Evolutionary conservation across 2,329 filamentous ascomycete genomes (phyloP), one percentile per base, ranked within the genome.

Genomic region (Fusarium sp.): DNA sequence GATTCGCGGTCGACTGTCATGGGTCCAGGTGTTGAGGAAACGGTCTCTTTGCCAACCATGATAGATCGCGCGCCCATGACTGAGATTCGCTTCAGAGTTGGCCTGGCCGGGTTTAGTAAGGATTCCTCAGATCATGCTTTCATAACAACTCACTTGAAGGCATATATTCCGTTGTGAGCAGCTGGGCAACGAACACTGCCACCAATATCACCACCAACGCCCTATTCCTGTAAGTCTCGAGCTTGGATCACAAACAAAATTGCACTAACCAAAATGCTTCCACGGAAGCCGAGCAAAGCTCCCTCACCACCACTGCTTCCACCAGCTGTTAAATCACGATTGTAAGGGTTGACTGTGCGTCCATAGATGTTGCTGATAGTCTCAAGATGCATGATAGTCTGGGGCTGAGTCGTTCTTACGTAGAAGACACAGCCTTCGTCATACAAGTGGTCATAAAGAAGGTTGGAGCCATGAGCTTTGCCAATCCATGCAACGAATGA

Each of bases 401-500:
- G 88, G 1, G 91, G 91, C 10, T 92, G 86, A 61, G 92, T 93
- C 1, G 92, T 93, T 78, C 93, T 92, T 65, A 88, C 87, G 75
- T 91, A 81, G 60, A 80, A 79, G 4, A 79, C 76, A 33, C 79
- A 80, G 0, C 79, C 79, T 42, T 81, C 71, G 0, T 74, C 73
- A 33, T 73, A 80, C 4, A 80, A 61, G 6, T 71, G 74, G n/a
- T 73, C 71, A 15, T 80, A 80, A 1, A 81, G 74, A 13, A 79
- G 42, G 14, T 80, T 81, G 0, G 79, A 80, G 3, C 79, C 79
- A 46, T 81, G 79, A 7, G 73, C 63, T 49, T 78, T 80, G 20
- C 76, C 79, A 5, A 80, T 72, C 79, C 79, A 80, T 0, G 73
- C 74, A n/a, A 77, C 76, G 13, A 75, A 78, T 0, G 79, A 80